Base-by-base conservation (phyloP, 1,284 basidiomycete species). In the Exobasidium rhododendri region DNA sequence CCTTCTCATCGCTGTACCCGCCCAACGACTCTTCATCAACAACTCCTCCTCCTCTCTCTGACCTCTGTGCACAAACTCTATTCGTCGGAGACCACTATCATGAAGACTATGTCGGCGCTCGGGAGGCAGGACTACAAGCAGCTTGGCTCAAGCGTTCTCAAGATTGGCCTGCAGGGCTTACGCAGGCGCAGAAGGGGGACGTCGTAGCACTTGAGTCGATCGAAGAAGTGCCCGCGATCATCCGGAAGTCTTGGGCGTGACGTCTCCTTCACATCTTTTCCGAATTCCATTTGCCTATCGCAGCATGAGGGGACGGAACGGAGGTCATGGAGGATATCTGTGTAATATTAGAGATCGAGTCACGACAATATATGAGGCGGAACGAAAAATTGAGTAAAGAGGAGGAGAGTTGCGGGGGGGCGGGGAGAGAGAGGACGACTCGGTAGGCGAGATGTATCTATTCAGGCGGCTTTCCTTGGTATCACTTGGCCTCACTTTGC, bases 21-120 rank as follows among this genome's bases (percentile, higher is more conserved):
- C 47, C 22, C 47, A 20, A 26, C 20, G 17, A 17, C 7, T 7
- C 7, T 31, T 7, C 7, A 10, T 50, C 47, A 31, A n/a, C n/a
- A n/a, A n/a, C n/a, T n/a, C n/a, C n/a, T n/a, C 47, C 29, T 10
- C n/a, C 52, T 31, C 22, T 40, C 5, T 4, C 31, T 26, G 52
- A 55, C 31, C 14, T 40, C 14, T 35, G 32, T 32, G 30, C 20
- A 31, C 32, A 35, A 32, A 55, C 52, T 4, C 52, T 55, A 4
- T 55, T 32, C 30, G 29, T 55, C 3, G 52, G 52, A 14, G 52
- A 55, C 35, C 14, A 55, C 30, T 55, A 32, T 31, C 20, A 20
- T n/a, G 32, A 55, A 44, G 52, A 55, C 28, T 40, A 40, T 55
- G 13, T 55, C 13, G 52, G 52, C 28, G 52, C 52, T 22, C n/a